Conservation (phyloP, 2,329 filamentous ascomycete genomes). For the Polychaeton citri region DNA sequence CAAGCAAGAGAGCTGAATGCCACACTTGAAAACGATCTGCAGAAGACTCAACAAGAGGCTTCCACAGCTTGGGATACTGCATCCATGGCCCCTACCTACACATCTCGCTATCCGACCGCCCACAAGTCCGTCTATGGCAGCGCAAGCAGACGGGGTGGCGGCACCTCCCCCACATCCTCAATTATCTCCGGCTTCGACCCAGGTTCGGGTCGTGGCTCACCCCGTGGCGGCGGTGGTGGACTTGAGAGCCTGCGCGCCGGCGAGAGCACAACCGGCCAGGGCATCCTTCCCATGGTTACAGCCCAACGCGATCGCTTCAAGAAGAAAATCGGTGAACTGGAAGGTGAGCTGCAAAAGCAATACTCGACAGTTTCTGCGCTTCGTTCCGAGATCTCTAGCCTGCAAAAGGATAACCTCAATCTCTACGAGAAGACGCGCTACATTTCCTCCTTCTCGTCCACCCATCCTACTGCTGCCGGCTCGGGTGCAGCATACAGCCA, state of each 20-base stretch:
- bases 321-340: slow-evolving; percentile 82
- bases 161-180: slow-evolving; percentile 83
- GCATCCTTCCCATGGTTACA: slow-evolving; percentile 94
- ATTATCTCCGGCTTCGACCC: slow-evolving; percentile 96
- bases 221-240: slow-evolving; percentile 24
- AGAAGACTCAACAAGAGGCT: slow-evolving; percentile 73
- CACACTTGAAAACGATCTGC: slow-evolving; percentile 83
- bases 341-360: slow-evolving; percentile 74
- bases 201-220: slow-evolving; percentile 32
- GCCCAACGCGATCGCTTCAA: slow-evolving; percentile 97
- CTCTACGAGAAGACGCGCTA: slow-evolving; percentile 97
- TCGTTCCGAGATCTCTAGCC: slow-evolving; percentile 75
- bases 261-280: slow-evolving; percentile 59
- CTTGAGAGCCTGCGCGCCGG: slow-evolving; percentile 51
- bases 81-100: slow-evolving; percentile 85
- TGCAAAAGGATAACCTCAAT: slow-evolving; percentile 92
- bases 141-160: slow-evolving; percentile 50
- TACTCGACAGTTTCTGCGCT: slow-evolving; percentile 74
- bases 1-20: slow-evolving; percentile 71
- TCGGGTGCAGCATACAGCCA: slow-evolving; percentile 46
- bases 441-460: slow-evolving; percentile 80
- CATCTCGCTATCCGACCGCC: slow-evolving; percentile 52
- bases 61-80: slow-evolving; percentile 77
- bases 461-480: slow-evolving; percentile 45
- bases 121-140: slow-evolving; percentile 39